Conservation (phyloP, 2,329 filamentous ascomycete species). For the Colletotrichum cordylinicola region DNA sequence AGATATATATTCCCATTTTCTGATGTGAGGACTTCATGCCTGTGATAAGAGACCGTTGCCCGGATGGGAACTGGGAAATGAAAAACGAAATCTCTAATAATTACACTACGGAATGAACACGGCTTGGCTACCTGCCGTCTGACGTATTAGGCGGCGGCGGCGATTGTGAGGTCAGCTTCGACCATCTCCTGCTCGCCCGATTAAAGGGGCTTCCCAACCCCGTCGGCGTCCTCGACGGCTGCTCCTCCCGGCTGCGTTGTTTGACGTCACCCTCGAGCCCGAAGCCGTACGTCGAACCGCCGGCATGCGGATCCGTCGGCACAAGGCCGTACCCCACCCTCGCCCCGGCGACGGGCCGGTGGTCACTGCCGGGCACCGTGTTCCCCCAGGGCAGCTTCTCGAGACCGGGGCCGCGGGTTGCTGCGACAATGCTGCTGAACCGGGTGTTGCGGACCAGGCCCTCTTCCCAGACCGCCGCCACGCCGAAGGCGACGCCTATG, state of each 20-base stretch:
- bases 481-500: slow-evolving; percentile 32
- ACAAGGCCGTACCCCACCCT: slow-evolving; percentile 23
- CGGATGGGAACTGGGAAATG: not conserved
- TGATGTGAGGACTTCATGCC: not conserved
- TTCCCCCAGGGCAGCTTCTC: slow-evolving; percentile 34
- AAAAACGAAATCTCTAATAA: not conserved
- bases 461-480: slow-evolving; percentile 33
- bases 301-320: slow-evolving; percentile 23
- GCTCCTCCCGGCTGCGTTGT: not conserved
- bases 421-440: slow-evolving; percentile 44
- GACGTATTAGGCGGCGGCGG: not conserved
- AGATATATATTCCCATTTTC: not conserved
- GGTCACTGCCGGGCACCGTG: slow-evolving; percentile 1
- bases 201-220: slow-evolving; percentile 9
- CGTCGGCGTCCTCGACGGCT: slow-evolving; percentile 2
- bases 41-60: not conserved
- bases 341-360: slow-evolving; percentile 10
- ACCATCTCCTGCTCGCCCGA: slow-evolving; percentile 10
- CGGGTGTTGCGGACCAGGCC: slow-evolving; percentile 39
- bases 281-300: slow-evolving; percentile 31
- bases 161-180: not conserved
- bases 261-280: slow-evolving; percentile 35
- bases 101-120: not conserved
- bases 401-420: slow-evolving; percentile 39
- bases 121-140: not conserved